Percentiles rank a stretch among this genome's conserved stretches.
Conservation (phyloP, 129 eudicot species). For the Deinandra increscens region DNA sequence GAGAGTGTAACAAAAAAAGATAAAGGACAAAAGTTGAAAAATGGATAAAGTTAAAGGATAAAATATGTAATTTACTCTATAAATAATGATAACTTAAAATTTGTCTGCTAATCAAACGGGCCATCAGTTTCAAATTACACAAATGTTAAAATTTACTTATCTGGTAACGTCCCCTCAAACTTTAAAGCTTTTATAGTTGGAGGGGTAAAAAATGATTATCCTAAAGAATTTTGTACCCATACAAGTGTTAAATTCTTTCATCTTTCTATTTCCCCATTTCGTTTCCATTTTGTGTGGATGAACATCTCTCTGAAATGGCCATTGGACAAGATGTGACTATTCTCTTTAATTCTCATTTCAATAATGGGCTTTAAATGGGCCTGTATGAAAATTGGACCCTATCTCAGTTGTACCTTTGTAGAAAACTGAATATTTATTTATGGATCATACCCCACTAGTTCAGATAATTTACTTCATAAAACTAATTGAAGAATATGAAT, state of each 20-base stretch:
- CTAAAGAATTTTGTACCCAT: background rate
- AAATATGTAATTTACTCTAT: too few relatives aligned
- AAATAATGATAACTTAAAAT: too few relatives aligned
- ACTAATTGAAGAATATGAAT: constrained; percentile 24
- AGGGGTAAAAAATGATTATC: too few relatives aligned
- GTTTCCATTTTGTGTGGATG: background rate
- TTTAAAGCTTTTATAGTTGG: too few relatives aligned
- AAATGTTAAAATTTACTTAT: too few relatives aligned
- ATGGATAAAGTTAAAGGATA: too few relatives aligned
- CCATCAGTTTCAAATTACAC: too few relatives aligned
- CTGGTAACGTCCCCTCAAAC: too few relatives aligned
- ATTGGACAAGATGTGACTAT: background rate
- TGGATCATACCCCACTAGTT: constrained; percentile 11
- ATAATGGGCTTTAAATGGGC: constrained; percentile 34
- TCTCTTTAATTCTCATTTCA: background rate
- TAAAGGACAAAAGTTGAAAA: too few relatives aligned
- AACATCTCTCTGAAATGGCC: background rate
- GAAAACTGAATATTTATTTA: constrained; percentile 17
- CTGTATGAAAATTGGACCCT: constrained; percentile 26
- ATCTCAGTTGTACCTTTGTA: constrained; percentile 12
- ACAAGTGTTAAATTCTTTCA: background rate
- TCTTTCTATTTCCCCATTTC: background rate
- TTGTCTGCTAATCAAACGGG: too few relatives aligned
- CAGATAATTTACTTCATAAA: constrained; percentile 24
- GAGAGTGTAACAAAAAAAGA: too few relatives aligned